Conservation (phyloP, 192 early-diverging fungal species). For the Pilobolus umbonatus region DNA sequence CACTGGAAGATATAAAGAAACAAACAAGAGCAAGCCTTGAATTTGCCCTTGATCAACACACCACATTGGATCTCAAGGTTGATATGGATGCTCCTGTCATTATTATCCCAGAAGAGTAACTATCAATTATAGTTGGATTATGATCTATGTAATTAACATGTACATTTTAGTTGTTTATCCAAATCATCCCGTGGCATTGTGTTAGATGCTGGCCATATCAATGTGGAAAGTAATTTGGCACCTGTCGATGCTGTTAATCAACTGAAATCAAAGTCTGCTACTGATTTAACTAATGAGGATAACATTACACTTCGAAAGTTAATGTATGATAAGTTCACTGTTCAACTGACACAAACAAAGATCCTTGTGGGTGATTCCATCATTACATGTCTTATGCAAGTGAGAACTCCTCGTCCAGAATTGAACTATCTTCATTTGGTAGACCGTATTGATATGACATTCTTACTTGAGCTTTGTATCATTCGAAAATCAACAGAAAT, state of each 20-base stretch:
- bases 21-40: conserved; percentile 84
- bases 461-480: conserved; percentile 83
- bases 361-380: conserved; percentile 76
- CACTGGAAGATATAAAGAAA: conserved; percentile 79
- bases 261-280: conserved; percentile 62
- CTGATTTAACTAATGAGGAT: conserved; percentile 56
- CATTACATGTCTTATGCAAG: conserved; percentile 63
- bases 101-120: conserved; percentile 73
- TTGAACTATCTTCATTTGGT: conserved; percentile 71
- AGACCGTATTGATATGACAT: conserved; percentile 80
- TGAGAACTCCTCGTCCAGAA: conserved; percentile 48
- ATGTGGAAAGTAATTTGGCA: conserved; percentile 81
- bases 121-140: conserved; percentile 22
- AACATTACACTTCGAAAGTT: conserved; percentile 68
- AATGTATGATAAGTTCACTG: conserved; percentile 90
- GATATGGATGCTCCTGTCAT: conserved; percentile 97
- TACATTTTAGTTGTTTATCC: conserved; percentile 39
- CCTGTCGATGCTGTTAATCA: conserved; percentile 60
- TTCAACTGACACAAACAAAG: conserved; percentile 77
- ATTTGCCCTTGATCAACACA: conserved; percentile 83
- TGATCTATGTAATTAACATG: background rate
- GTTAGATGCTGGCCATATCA: conserved; percentile 89
- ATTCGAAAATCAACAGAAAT: conserved; percentile 69
- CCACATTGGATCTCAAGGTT: conserved; percentile 85
- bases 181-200: conserved; percentile 68